A percentile compares a stretch with the other conserved stretches of the same genome.
phyloP scores from a whole-genome alignment of 2,329 filamentous ascomycete species.

The Diaporthe citri region DNA sequence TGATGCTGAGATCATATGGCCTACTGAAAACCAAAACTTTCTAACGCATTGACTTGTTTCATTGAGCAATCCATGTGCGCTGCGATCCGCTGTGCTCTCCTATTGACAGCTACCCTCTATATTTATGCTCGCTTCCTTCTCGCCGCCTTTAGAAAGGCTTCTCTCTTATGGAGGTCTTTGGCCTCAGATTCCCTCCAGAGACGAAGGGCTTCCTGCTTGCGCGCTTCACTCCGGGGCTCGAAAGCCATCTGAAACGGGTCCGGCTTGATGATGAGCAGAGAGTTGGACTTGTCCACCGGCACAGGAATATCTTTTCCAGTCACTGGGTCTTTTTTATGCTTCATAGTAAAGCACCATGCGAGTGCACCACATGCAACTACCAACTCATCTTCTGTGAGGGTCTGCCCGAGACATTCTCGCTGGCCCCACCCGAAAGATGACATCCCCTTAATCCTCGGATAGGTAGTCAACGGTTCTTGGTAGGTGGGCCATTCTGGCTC shows the following conservation, averaged over 20 bases:
- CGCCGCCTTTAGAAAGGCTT: background rate
- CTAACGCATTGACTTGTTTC: no score
- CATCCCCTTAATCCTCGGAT: background rate
- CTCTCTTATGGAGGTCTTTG: background rate
- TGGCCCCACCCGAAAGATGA: background rate
- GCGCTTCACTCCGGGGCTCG: slow-evolving; percentile 5
- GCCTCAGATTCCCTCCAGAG: slow-evolving; percentile 8
- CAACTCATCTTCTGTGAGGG: slow-evolving; percentile 15
- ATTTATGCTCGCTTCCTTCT: background rate
- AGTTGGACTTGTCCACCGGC: background rate
- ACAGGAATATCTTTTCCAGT: background rate
- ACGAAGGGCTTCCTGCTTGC: slow-evolving; percentile 11
- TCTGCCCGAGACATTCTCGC: background rate
- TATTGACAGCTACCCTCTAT: no score
- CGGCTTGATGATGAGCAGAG: background rate
- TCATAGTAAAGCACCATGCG: slow-evolving; percentile 11
- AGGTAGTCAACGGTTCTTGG: background rate
- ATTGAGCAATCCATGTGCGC: no score
- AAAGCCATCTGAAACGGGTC: slow-evolving; percentile 6
- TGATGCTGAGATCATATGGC: no score
- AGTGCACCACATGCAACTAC: slow-evolving; percentile 8
- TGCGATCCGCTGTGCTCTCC: no score
- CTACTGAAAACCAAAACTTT: no score
- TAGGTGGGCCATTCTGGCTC: slow-evolving; percentile 14
- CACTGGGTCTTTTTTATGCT: background rate